Evolutionary conservation across 768 basidiomycete genomes (phyloP).

Genomic region (Podaxis sp.): DNA sequence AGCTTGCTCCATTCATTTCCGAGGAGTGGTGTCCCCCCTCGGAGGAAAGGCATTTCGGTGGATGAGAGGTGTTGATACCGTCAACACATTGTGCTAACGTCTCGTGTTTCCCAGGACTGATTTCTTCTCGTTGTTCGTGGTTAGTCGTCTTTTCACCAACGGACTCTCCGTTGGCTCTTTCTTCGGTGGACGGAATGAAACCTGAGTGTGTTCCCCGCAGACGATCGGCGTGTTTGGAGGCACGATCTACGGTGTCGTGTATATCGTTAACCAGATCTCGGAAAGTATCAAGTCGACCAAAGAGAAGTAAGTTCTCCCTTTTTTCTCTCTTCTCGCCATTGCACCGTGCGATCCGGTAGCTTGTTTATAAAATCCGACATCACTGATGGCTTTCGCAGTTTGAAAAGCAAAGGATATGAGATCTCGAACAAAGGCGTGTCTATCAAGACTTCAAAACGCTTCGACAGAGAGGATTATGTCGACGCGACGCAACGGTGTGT

Average conservation of each 20-base stretch:
- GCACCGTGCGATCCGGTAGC: not conserved
- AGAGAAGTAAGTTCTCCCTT: constrained; percentile 39
- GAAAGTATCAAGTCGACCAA: constrained; percentile 45
- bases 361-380: not conserved
- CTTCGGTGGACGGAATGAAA: not conserved
- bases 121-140: constrained; percentile 8
- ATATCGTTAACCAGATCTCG: constrained; percentile 32
- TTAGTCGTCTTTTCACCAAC: not conserved
- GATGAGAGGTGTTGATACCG: not conserved
- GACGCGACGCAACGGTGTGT: constrained; percentile 70
- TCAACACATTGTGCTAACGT: not conserved
- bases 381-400: constrained; percentile 25
- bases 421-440: constrained; percentile 59
- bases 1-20: not conserved
- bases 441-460: constrained; percentile 56
- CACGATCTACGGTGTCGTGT: constrained; percentile 37
- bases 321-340: not conserved
- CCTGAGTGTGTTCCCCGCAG: constrained; percentile 23
- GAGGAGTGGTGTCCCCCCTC: not conserved
- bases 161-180: not conserved
- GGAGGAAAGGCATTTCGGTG: not conserved
- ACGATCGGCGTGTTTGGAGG: constrained; percentile 45
- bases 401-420: constrained; percentile 53
- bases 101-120: not conserved
- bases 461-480: constrained; percentile 61